Conservation (phyloP, 2,329 filamentous ascomycete species). For the Ilyonectria sp. region DNA sequence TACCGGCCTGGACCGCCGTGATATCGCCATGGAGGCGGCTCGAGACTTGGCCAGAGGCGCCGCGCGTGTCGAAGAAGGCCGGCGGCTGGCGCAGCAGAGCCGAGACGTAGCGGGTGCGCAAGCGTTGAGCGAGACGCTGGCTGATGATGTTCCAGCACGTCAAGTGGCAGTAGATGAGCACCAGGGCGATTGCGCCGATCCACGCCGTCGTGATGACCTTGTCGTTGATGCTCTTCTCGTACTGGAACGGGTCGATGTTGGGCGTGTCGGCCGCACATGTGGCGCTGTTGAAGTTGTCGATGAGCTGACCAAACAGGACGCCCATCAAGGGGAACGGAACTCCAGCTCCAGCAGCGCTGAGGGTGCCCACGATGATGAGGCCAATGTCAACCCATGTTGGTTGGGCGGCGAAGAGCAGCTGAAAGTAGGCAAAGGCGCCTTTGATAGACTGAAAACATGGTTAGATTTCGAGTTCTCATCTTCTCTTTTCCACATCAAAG, state of each 20-base stretch:
- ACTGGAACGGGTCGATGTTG: constrained; percentile 44
- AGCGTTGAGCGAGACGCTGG: constrained; percentile 73
- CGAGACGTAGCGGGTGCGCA: constrained; percentile 73
- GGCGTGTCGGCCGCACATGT: constrained; percentile 59
- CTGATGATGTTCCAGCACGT: constrained; percentile 76
- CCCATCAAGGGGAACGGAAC: constrained; percentile 75
- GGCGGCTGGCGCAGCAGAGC: constrained; percentile 73
- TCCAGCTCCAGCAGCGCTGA: constrained; percentile 69
- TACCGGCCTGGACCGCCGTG: constrained; percentile 77
- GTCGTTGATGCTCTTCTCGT: constrained; percentile 63
- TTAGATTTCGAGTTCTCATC: neutral
- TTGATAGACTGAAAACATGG: constrained; percentile 26
- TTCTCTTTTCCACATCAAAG: neutral
- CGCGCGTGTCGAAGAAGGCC: constrained; percentile 73
- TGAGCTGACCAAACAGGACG: constrained; percentile 74
- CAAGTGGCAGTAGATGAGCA: constrained; percentile 74
- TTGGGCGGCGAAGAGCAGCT: constrained; percentile 54
- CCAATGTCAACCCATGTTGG: constrained; percentile 59
- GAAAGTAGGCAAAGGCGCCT: constrained; percentile 53
- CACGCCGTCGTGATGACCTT: constrained; percentile 75
- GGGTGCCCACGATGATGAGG: constrained; percentile 57
- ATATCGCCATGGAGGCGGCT: constrained; percentile 78
- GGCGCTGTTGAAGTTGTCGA: constrained; percentile 72
- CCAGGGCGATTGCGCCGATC: constrained; percentile 71
- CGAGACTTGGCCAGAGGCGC: constrained; percentile 72